Base-by-base conservation (phyloP, 2,329 filamentous ascomycete species). In the Acarospora socialis region DNA sequence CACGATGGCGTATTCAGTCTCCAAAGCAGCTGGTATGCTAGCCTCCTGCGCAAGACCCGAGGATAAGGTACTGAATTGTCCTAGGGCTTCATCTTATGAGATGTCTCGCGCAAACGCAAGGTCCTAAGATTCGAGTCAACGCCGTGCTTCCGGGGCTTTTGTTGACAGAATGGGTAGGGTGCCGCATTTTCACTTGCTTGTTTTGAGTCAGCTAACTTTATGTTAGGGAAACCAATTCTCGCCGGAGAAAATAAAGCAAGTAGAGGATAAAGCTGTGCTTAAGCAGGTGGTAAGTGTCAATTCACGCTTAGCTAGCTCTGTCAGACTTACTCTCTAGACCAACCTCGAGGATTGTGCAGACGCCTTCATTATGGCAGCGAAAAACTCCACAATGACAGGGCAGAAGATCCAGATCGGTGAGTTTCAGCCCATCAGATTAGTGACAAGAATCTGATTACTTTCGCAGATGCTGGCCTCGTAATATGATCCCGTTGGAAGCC, bases 1-100 rank as follows among this genome's bases (percentile, higher is more conserved):
- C 42, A 68, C 64, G 24, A 66, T 75, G 75, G 70, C 81, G 3
- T 90, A 90, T 47, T 64, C 73, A 0, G 76, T 86, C 12, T 80
- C 78, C 21, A 90, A 90, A 51, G 70, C 81, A 1, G 81, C 81
- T 7, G 70, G 77, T 56, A 50, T 28, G 36, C 13, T 18, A 5
- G 25, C 6, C 17, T 36, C n/a, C n/a, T n/a, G n/a, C n/a, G n/a
- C 55, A 17, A 4, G 8, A 13, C 12, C 29, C 6, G 14, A 25
- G 10, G 3, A 21, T 19, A 14, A 19, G 15, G 14, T 25, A 33
- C 42, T 10, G 36, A 23, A 28, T 30, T 14, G 10, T 36, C 16
- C 25, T 27, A 59, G 68, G 70, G 36, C 54, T 80, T 32, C 76
- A 80, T 52, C 53, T 79, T 27, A 73, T 74, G 57, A 75, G 73